Percentiles rank a stretch among this genome's conserved stretches.
These are phyloP conservation scores for Crepidotus variabilis DNA, from an alignment of 768 basidiomycete genomes.

Conservation along the genomic window DNA sequence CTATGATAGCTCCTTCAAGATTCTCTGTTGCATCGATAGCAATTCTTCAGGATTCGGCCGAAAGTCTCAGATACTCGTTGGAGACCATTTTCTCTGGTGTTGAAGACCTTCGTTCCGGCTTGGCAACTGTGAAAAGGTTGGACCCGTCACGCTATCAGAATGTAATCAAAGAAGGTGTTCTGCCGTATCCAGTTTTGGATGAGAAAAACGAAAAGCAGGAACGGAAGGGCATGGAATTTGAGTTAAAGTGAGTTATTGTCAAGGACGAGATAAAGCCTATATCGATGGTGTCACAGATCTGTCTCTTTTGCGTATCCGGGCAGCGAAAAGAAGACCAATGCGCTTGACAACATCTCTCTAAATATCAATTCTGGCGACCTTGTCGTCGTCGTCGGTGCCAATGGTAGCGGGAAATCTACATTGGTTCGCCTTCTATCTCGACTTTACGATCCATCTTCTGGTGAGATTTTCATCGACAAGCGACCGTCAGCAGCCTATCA, in stretches of 20 bases:
- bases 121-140: constrained; percentile 27
- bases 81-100: constrained; percentile 13
- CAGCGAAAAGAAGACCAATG: constrained; percentile 27
- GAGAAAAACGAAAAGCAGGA: not conserved
- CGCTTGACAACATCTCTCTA: constrained; percentile 37
- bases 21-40: constrained; percentile 38
- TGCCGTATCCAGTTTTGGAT: constrained; percentile 19
- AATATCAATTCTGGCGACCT: constrained; percentile 42
- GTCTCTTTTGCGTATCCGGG: constrained; percentile 53
- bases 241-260: constrained; percentile 14
- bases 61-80: constrained; percentile 23
- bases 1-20: constrained; percentile 25
- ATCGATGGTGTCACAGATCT: constrained; percentile 27
- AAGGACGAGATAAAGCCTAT: too few species aligned
- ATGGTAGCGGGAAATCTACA: constrained; percentile 55
- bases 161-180: constrained; percentile 21
- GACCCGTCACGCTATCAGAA: constrained; percentile 24
- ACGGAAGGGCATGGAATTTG: constrained; percentile 21
- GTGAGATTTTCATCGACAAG: constrained; percentile 42
- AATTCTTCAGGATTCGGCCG: constrained; percentile 34
- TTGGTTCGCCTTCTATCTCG: constrained; percentile 47
- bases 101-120: constrained; percentile 18
- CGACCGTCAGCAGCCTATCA: constrained; percentile 33
- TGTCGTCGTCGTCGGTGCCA: constrained; percentile 54
- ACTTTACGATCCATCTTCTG: constrained; percentile 42